These are phyloP conservation scores for Jackrogersella multiformis DNA, from an alignment of 495 filamentous ascomycete species.

Conservation along the genomic window DNA sequence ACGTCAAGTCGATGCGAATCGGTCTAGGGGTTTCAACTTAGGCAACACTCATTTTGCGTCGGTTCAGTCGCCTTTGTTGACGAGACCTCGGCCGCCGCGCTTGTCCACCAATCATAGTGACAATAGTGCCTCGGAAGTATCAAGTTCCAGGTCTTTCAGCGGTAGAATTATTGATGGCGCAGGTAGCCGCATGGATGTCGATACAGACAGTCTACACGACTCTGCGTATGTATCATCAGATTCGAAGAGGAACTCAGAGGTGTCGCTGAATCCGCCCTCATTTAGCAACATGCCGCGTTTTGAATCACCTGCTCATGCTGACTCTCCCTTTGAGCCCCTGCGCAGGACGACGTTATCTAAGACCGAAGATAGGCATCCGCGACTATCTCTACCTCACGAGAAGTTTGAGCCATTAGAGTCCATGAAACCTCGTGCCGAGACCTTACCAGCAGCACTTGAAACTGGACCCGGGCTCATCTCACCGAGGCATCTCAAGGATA, in stretches of 20 bases:
- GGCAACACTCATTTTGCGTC: conserved; percentile 57
- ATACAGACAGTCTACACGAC: conserved; percentile 51
- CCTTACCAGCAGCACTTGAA: conserved; percentile 61
- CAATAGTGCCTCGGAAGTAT: conserved; percentile 43
- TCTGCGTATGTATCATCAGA: conserved; percentile 59
- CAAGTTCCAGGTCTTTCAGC: conserved; percentile 31
- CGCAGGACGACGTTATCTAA: conserved; percentile 49
- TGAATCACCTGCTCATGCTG: conserved; percentile 51
- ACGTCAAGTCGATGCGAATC: conserved; percentile 71
- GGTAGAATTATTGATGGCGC: conserved; percentile 28
- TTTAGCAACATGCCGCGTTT: conserved; percentile 47
- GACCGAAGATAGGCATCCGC: conserved; percentile 59
- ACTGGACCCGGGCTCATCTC: conserved; percentile 66
- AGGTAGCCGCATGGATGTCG: conserved; percentile 39
- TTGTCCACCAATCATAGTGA: conserved; percentile 54
- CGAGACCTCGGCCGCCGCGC: conserved; percentile 50
- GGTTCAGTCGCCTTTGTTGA: conserved; percentile 43
- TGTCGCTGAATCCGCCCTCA: conserved; percentile 51
- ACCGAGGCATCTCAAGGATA: conserved; percentile 68
- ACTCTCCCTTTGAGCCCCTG: conserved; percentile 49
- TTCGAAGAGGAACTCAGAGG: conserved; percentile 58
- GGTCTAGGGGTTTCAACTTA: conserved; percentile 60
- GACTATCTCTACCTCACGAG: conserved; percentile 58
- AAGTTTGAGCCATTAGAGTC: conserved; percentile 37
- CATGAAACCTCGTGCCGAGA: conserved; percentile 61